phyloP scores from a whole-genome alignment of 2,329 filamentous ascomycete genomes.

The Sporothrix curviconia region DNA sequence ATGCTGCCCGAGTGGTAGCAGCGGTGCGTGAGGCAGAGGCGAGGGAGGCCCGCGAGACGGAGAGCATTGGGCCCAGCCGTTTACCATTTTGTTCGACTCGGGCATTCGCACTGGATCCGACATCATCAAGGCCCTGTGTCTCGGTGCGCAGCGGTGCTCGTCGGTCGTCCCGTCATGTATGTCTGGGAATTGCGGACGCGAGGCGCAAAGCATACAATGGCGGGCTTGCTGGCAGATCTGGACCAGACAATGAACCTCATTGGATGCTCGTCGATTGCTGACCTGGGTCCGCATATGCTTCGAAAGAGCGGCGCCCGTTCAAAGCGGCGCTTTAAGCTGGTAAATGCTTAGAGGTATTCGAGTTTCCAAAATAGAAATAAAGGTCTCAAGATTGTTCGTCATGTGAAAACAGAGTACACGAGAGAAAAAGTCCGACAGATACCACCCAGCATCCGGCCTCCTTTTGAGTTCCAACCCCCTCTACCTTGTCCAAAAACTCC shows the following conservation, averaged over 20 bases:
- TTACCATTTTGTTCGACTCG: slow-evolving; percentile 53
- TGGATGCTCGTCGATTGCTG: slow-evolving; percentile 39
- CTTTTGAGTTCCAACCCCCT: background rate
- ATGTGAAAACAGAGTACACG: background rate
- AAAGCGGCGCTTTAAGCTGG: slow-evolving; percentile 4
- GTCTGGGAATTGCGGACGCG: slow-evolving; percentile 48
- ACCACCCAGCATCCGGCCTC: background rate
- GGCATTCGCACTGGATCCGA: slow-evolving; percentile 50
- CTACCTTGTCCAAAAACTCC: background rate
- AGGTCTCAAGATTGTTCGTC: background rate
- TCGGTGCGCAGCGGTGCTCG: slow-evolving; percentile 50
- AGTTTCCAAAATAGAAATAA: background rate
- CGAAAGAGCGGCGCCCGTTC: slow-evolving; percentile 18
- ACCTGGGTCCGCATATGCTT: slow-evolving; percentile 31
- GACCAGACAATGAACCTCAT: slow-evolving; percentile 51
- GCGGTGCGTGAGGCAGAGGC: slow-evolving; percentile 52
- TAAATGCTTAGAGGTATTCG: background rate
- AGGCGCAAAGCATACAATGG: slow-evolving; percentile 45
- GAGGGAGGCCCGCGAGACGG: background rate
- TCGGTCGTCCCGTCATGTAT: slow-evolving; percentile 53
- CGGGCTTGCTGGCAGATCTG: slow-evolving; percentile 44
- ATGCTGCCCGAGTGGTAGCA: slow-evolving; percentile 55
- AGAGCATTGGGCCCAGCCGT: background rate
- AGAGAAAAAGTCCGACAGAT: background rate
- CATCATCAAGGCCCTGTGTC: slow-evolving; percentile 49